Evolutionary conservation across 441 rosid species (phyloP).

Genomic region (Populus trichocarpa): DNA sequence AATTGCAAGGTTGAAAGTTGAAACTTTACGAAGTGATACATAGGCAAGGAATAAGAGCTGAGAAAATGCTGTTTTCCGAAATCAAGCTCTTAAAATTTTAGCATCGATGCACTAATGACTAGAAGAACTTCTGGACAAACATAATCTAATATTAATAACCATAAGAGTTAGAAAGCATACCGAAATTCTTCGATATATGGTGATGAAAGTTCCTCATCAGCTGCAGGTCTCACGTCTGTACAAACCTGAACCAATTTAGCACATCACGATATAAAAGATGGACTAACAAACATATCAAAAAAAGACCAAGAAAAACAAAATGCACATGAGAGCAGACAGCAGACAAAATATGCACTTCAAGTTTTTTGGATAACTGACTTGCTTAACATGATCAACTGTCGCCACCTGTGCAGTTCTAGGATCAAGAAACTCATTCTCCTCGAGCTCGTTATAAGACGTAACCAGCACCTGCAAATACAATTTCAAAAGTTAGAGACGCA

Average conservation of each 20-base stretch:
- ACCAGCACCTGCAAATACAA: constrained; percentile 57
- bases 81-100: not conserved
- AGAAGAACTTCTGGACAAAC: not conserved
- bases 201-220: constrained; percentile 91
- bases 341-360: not conserved
- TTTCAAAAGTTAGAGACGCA: not conserved
- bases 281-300: not conserved
- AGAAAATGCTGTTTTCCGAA: not conserved
- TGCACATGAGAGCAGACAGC: not conserved
- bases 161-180: constrained; percentile 34
- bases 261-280: constrained; percentile 31
- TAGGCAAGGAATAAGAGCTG: not conserved
- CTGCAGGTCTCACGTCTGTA: constrained; percentile 84
- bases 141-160: not conserved
- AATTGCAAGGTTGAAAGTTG: not conserved
- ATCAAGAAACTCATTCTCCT: constrained; percentile 68
- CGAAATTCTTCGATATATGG: constrained; percentile 81
- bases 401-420: constrained; percentile 93
- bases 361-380: constrained; percentile 39
- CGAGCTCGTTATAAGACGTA: constrained; percentile 62
- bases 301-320: not conserved
- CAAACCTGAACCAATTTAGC: constrained; percentile 82
- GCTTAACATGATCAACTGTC: constrained; percentile 81
- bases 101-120: not conserved
- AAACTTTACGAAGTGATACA: not conserved